These are phyloP conservation scores for Kodamaea jinghongensis DNA, from an alignment of 805 yeast species.

Conservation along the genomic window DNA sequence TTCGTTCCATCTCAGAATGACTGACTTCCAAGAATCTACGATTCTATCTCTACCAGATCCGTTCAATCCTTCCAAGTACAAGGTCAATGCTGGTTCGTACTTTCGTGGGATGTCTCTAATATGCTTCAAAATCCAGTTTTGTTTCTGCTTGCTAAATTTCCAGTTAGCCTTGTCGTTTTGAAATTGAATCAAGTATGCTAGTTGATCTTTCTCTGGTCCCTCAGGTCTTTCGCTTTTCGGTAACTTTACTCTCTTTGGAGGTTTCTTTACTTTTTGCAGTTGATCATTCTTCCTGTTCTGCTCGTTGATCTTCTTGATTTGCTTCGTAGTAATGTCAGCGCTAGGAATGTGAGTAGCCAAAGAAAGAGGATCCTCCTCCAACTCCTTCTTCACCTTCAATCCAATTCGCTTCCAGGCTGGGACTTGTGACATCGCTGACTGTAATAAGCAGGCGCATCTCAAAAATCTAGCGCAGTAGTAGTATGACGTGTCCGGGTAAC, in stretches of 20 bases:
- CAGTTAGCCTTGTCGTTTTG: constrained; percentile 56
- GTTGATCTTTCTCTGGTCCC: constrained; percentile 77
- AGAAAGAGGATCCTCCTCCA: constrained; percentile 45
- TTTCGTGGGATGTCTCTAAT: constrained; percentile 48
- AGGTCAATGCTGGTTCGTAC: constrained; percentile 49
- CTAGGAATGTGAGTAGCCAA: constrained; percentile 46
- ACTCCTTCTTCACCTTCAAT: constrained; percentile 52
- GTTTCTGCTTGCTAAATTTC: constrained; percentile 86
- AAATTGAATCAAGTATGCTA: constrained; percentile 60
- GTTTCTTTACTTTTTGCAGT: constrained; percentile 41
- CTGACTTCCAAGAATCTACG: constrained; percentile 44
- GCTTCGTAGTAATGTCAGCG: constrained; percentile 39
- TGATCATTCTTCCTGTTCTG: constrained; percentile 22
- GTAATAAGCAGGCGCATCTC: neutral
- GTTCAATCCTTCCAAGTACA: constrained; percentile 59
- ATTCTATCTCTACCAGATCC: constrained; percentile 68
- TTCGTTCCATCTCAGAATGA: constrained; percentile 57
- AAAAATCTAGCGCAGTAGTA: too few relatives aligned
- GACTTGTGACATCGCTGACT: constrained; percentile 18
- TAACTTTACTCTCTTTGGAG: constrained; percentile 66
- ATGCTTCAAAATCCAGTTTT: constrained; percentile 77
- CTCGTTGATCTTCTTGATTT: constrained; percentile 41
- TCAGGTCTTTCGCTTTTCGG: constrained; percentile 68
- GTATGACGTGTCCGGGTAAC: constrained; percentile 12
- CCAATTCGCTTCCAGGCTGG: constrained; percentile 89